A percentile compares a stretch with the other conserved stretches of the same genome.
phyloP scores from a whole-genome alignment of 179 eudicot species.

The Silene coronaria region DNA sequence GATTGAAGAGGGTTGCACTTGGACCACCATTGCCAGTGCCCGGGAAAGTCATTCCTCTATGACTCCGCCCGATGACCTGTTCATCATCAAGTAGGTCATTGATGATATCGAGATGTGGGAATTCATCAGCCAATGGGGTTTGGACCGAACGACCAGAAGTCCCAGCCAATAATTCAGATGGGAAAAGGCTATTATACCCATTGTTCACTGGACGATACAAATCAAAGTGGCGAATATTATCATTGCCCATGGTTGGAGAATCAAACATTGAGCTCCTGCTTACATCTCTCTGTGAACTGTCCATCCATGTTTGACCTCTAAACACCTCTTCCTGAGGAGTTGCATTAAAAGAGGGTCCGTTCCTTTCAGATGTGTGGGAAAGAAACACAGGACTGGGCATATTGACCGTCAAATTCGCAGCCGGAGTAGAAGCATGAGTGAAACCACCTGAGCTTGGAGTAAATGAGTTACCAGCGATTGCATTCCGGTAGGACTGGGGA shows the following conservation, averaged over 20 bases:
- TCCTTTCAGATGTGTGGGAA: slow-evolving; percentile 36
- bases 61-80: slow-evolving; percentile 27
- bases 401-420: slow-evolving; percentile 31
- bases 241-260: no score
- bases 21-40: no score
- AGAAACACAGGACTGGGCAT: slow-evolving; percentile 30
- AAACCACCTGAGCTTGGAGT: slow-evolving; percentile 37
- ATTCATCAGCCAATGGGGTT: slow-evolving; percentile 53
- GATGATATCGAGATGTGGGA: slow-evolving; percentile 94
- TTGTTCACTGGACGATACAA: slow-evolving; percentile 34
- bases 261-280: slow-evolving; percentile 29
- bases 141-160: slow-evolving; percentile 51
- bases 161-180: no score
- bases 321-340: slow-evolving; percentile 33
- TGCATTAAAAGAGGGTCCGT: slow-evolving; percentile 42
- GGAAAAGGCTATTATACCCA: no score
- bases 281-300: slow-evolving; percentile 34
- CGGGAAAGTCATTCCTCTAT: slow-evolving; percentile 29
- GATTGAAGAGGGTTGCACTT: slow-evolving; percentile 44
- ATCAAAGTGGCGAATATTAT: no score
- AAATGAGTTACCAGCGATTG: slow-evolving; percentile 50
- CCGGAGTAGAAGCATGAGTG: slow-evolving; percentile 28
- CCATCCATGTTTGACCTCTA: slow-evolving; percentile 47
- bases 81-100: slow-evolving; percentile 89
- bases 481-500: slow-evolving; percentile 71